Evolutionary conservation across 2,329 filamentous ascomycete genomes (phyloP).

Genomic region (Tympanopsis confertula): DNA sequence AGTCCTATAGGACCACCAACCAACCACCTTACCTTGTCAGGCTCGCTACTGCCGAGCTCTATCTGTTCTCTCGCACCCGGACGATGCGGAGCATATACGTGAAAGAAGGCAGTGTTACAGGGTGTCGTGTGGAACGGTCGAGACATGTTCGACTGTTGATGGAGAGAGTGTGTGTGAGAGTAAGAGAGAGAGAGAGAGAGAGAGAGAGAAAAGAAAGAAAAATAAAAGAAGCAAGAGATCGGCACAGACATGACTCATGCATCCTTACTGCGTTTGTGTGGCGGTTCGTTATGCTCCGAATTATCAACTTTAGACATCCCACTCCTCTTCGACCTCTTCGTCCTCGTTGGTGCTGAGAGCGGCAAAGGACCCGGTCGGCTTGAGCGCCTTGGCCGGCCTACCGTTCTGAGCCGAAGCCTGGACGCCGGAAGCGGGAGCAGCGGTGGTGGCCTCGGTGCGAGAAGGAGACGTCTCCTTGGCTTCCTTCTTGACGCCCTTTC

Average conservation of each 20-base stretch:
- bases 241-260: too few relatives aligned
- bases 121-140: too few relatives aligned
- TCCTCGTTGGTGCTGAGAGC: constrained; percentile 30
- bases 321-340: constrained; percentile 29
- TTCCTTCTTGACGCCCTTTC: constrained; percentile 21
- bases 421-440: constrained; percentile 11
- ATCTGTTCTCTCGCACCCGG: too few relatives aligned
- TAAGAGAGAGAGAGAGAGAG: neutral
- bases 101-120: too few relatives aligned
- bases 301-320: constrained; percentile 43
- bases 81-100: too few relatives aligned
- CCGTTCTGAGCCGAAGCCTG: constrained; percentile 11
- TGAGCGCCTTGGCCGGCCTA: constrained; percentile 20
- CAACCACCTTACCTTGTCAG: too few relatives aligned
- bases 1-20: too few relatives aligned
- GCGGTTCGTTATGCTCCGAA: too few relatives aligned
- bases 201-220: neutral
- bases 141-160: too few relatives aligned
- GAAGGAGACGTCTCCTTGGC: constrained; percentile 11
- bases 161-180: constrained; percentile 3
- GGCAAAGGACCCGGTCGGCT: constrained; percentile 31
- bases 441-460: constrained; percentile 6
- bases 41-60: too few relatives aligned
- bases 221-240: constrained; percentile 1
- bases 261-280: too few relatives aligned